Percentiles rank a stretch among this genome's conserved stretches.
These are phyloP conservation scores for Trebouxia sp. DNA, from an alignment of 139 green algal genomes.

Conservation along the genomic window DNA sequence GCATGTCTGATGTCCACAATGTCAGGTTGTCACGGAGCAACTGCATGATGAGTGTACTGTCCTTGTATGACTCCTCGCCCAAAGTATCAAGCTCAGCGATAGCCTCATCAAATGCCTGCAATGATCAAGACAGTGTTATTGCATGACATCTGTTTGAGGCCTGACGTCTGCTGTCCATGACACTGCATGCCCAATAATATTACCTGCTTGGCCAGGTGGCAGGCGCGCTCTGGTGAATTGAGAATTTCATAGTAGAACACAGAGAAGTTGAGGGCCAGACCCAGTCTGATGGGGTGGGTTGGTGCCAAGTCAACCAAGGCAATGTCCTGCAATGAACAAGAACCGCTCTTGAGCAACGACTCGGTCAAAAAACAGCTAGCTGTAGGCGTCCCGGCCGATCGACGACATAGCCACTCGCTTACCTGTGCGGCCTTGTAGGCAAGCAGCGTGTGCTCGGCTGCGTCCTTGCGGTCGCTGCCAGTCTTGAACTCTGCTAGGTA, in stretches of 20 bases:
- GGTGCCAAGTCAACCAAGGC: conserved; percentile 90
- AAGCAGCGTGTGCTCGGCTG: conserved; percentile 92
- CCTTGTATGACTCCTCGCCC: conserved; percentile 99
- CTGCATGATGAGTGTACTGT: conserved; percentile 99
- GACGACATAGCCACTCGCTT: neutral
- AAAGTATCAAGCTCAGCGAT: conserved; percentile 98
- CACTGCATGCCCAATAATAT: too few species aligned
- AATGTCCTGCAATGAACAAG: conserved; percentile 79
- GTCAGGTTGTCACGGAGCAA: conserved; percentile 98
- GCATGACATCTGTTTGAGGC: too few species aligned
- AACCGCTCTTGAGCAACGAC: neutral
- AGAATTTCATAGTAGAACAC: conserved; percentile 99
- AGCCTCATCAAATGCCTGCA: conserved; percentile 97
- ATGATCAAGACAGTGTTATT: too few species aligned
- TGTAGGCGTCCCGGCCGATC: neutral
- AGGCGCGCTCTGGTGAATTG: conserved; percentile 97
- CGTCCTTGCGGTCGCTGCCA: conserved; percentile 86
- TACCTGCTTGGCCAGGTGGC: conserved; percentile 96
- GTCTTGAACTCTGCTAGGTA: conserved; percentile 99
- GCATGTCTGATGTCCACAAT: conserved; percentile 98
- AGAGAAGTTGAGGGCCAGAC: conserved; percentile 98
- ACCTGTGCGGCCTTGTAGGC: conserved; percentile 96
- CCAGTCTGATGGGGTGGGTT: conserved; percentile 97
- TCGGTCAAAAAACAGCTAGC: neutral
- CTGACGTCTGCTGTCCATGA: too few species aligned